Conservation (phyloP, 331 rosid species). For the Quercus lobata region DNA sequence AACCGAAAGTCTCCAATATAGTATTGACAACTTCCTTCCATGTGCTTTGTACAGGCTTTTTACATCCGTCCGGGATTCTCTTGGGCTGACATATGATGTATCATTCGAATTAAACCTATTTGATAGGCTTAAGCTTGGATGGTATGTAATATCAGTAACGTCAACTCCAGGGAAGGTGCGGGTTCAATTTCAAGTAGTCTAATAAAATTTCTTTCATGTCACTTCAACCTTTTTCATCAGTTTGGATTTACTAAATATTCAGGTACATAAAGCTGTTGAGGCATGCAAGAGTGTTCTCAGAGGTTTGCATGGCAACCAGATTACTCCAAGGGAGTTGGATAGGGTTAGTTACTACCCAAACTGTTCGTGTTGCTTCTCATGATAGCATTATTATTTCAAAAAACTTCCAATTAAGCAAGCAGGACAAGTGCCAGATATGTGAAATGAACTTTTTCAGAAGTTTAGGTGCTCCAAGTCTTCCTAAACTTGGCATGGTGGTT, state of each 20-base stretch:
- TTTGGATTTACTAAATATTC: slow-evolving; percentile 28
- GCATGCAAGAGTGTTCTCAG: slow-evolving; percentile 97
- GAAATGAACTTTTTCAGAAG: background rate
- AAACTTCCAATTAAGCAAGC: background rate
- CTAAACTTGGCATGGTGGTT: background rate
- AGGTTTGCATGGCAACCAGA: slow-evolving; percentile 86
- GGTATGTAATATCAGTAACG: slow-evolving; percentile 97
- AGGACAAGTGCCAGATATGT: background rate
- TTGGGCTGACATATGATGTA: slow-evolving; percentile 96
- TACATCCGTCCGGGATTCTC: slow-evolving; percentile 89
- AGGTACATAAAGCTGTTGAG: slow-evolving; percentile 97
- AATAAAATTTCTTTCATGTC: background rate
- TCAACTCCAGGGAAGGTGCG: slow-evolving; percentile 94
- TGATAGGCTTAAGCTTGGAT: slow-evolving; percentile 89
- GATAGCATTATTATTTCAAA: background rate
- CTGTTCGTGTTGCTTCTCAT: background rate
- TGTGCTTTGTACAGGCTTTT: slow-evolving; percentile 71
- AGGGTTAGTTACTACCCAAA: slow-evolving; percentile 57
- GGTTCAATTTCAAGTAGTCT: slow-evolving; percentile 21
- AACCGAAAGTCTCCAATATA: too few relatives aligned
- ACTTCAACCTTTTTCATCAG: slow-evolving; percentile 16
- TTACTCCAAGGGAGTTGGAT: slow-evolving; percentile 91
- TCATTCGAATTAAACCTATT: slow-evolving; percentile 90
- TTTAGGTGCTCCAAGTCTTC: background rate
- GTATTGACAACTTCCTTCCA: background rate